Conservation (phyloP, 169 alveolate genomes). For the Sarcocystis neurona region DNA sequence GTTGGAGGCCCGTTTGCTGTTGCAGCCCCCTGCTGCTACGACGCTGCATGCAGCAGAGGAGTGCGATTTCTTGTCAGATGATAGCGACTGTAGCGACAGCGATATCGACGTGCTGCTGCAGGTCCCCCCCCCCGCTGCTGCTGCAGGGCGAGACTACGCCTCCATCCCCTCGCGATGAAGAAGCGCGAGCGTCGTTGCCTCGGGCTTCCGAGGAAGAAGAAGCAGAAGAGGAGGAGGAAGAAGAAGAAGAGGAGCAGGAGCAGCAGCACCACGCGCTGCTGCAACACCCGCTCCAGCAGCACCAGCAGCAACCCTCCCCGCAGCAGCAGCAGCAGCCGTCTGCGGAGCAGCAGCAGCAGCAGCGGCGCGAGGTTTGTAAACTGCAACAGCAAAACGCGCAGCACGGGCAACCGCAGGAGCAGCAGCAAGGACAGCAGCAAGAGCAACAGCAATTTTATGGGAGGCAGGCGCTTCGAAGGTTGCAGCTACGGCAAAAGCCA, state of each 20-base stretch:
- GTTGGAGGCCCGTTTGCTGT: background rate
- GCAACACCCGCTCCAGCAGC: no score
- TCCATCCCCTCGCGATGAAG: conserved; percentile 22
- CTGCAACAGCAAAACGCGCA: background rate
- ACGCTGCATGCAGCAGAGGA: background rate
- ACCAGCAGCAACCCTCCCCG: no score
- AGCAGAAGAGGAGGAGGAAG: conserved; percentile 3
- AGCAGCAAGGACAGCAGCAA: no score
- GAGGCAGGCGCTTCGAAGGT: no score
- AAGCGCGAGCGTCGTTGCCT: conserved; percentile 26
- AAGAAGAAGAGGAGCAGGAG: background rate
- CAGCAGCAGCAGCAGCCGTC: no score
- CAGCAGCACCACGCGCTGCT: background rate
- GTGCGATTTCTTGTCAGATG: background rate
- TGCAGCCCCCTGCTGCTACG: background rate
- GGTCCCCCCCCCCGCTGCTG: conserved; percentile 5
- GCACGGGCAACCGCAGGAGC: no score
- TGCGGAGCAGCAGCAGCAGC: no score
- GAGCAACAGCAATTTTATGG: no score
- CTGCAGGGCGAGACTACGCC: conserved; percentile 35
- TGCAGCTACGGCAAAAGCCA: no score
- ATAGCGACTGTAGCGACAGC: conserved; percentile 36
- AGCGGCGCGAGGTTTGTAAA: background rate
- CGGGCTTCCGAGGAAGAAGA: conserved; percentile 35
- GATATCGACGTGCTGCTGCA: background rate